Conservation (phyloP, 129 eudicot genomes). For the Flaveria brownii region DNA sequence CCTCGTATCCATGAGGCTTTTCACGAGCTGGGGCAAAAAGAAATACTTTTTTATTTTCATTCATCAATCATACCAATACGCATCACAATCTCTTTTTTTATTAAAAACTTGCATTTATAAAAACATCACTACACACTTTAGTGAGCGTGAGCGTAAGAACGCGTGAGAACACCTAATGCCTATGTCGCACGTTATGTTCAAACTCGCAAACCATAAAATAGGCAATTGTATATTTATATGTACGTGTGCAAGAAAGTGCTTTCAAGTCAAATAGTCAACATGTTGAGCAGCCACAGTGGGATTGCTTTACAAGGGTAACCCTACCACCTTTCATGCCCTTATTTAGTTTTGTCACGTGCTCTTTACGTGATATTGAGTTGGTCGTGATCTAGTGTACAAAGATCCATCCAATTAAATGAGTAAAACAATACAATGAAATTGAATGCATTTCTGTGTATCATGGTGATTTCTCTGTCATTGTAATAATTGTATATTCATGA, state of each 20-base stretch:
- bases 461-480: neutral
- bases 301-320: constrained; percentile 26
- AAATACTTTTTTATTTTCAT: too few species aligned
- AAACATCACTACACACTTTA: too few species aligned
- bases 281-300: constrained; percentile 26
- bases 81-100: too few species aligned
- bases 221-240: neutral
- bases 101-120: too few species aligned
- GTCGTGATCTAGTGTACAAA: constrained; percentile 21
- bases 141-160: too few species aligned
- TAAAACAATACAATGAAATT: neutral
- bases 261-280: constrained; percentile 31
- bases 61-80: too few species aligned
- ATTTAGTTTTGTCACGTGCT: constrained; percentile 34
- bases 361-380: constrained; percentile 28
- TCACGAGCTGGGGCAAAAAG: too few species aligned
- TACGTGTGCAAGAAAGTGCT: constrained; percentile 15
- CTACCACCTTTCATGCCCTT: constrained; percentile 31
- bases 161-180: too few species aligned
- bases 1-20: too few species aligned
- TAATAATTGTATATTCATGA: too few species aligned
- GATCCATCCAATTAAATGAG: constrained; percentile 21
- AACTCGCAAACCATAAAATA: too few species aligned
- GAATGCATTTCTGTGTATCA: neutral
- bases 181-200: too few species aligned